Evolutionary conservation across 2,329 filamentous ascomycete species (phyloP), one percentile per base, ranked within the genome.

Genomic region (Whalleya microplaca): DNA sequence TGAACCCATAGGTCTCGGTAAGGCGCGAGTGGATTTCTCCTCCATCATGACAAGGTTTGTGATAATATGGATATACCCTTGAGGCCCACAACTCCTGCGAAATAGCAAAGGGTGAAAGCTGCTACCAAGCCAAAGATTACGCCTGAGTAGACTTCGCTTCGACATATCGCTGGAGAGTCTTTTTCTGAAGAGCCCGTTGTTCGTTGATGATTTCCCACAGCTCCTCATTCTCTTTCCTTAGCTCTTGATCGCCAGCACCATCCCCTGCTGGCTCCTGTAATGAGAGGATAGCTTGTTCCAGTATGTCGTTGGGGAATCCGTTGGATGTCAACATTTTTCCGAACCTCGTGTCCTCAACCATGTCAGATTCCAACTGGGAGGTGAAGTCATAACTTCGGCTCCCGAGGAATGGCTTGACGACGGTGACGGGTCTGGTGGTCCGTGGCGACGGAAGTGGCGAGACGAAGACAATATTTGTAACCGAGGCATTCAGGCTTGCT

Each of bases 331-430:
- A 69, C 69, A 82, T 75, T 42, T 72, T 72, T 48, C 71, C 70
- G 50, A 85, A 79, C 56, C 75, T 72, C 14, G 76, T 77, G n/a
- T 75, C 67, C 2, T 67, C 66, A 7, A 72, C 65, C 19, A 78
- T 56, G 41, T 78, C 73, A 0, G 73, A 68, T 14, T 78, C 77
- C n/a, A 92, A 76, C 70, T 91, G 87, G 12, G 85, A 77, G 16
- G 81, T 87, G 58, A 91, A 80, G 3, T 81, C 82, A 69, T 93
- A 92, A 60, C 81, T 83, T 41, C 83, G 79, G 58, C 84, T 81
- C 48, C 82, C 85, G 58, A 89, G 82, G 59, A 86, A 87, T n/a
- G 94, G 94, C 76, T 96, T 97, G 58, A 94, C 81, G 21, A 97
- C 81, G 1, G 81, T 82, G 20, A 83, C 74, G 16, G 82, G 78